Evolutionary conservation across 345 rosid species (phyloP).

Genomic region (Populus nigra): DNA sequence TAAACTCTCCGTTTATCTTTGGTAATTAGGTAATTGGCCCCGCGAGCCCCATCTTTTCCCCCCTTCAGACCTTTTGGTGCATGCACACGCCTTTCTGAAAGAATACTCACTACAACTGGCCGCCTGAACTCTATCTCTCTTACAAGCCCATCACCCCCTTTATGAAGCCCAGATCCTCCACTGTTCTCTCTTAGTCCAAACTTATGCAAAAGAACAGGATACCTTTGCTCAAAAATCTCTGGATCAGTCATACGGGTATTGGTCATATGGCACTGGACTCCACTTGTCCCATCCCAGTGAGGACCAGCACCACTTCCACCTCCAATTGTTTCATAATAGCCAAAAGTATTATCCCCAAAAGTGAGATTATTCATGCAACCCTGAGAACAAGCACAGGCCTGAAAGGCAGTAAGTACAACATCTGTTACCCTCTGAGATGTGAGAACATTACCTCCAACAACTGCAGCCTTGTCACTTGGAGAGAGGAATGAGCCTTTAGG

Average conservation of each 20-base stretch:
- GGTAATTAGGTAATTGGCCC: slow-evolving; percentile 66
- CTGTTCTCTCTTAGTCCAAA: slow-evolving; percentile 82
- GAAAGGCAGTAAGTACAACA: slow-evolving; percentile 78
- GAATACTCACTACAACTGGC: slow-evolving; percentile 76
- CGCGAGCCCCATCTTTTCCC: slow-evolving; percentile 81
- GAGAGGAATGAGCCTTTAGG: slow-evolving; percentile 85
- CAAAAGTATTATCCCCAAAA: slow-evolving; percentile 81
- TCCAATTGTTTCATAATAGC: slow-evolving; percentile 93
- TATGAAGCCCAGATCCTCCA: slow-evolving; percentile 74
- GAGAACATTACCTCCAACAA: slow-evolving; percentile 95
- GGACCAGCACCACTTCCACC: slow-evolving; percentile 98
- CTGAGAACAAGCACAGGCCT: slow-evolving; percentile 95
- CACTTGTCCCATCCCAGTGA: slow-evolving; percentile 83
- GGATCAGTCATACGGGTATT: slow-evolving; percentile 99
- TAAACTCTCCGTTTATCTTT: slow-evolving; percentile 58
- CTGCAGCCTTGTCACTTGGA: slow-evolving; percentile 92
- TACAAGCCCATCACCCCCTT: slow-evolving; percentile 82
- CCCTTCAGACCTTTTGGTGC: slow-evolving; percentile 84
- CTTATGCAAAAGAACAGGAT: slow-evolving; percentile 76
- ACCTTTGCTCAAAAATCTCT: slow-evolving; percentile 93
- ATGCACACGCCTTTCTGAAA: slow-evolving; percentile 95
- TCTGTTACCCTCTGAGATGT: slow-evolving; percentile 93
- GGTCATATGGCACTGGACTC: slow-evolving; percentile 98
- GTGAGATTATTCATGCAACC: slow-evolving; percentile 99
- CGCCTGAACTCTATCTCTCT: slow-evolving; percentile 88